Evolutionary conservation across 2,329 filamentous ascomycete species (phyloP), one percentile per base, ranked within the genome.

Genomic region (Ustilaginoidea virens): DNA sequence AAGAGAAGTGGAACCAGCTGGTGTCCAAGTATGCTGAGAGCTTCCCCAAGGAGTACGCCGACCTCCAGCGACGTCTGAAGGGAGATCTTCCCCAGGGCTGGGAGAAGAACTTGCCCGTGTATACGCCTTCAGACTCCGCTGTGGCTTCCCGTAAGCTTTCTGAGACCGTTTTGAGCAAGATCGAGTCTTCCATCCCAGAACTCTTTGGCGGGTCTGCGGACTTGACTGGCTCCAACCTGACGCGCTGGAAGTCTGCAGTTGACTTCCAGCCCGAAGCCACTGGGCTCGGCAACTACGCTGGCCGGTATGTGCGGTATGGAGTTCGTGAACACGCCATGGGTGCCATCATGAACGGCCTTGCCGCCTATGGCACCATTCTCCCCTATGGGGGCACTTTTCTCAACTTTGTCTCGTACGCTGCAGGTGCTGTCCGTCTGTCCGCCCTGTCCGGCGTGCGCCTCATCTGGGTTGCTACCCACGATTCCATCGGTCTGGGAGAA

Each of bases 381-480:
- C 90, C 90, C 44, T 92, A 86, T 45, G 75, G 75, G 42, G 90
- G 90, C 61, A 96, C 90, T 48, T 98, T 98, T 77, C 69, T 98
- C 45, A 98, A 96, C 79, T 98, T 98, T 59, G 85, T 96, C 44
- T 96, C 87, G 16, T 98, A 98, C 57, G 87, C 82, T 44, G 85
- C 90, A 41, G 90, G 90, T 60, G 78, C 90, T 48, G 79, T 96
- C 53, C 87, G 90, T 61, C 75, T 98, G 36, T 93, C 86, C 21
- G 76, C 90, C 23, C 73, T 98, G 44, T 92, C 86, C 26, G 86
- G 81, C 58, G 70, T 86, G 55, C 87, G 87, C 48, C 69, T 74
- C 53, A 86, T 98, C 66, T 92, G 90, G 77, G 72, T 96, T 46
- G 87, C 90, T 49, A 96, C 87, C 45, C 87, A 96, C 72, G 87